Evolutionary conservation across 345 rosid genomes (phyloP).

Genomic region (Eutrema heterophyllum): DNA sequence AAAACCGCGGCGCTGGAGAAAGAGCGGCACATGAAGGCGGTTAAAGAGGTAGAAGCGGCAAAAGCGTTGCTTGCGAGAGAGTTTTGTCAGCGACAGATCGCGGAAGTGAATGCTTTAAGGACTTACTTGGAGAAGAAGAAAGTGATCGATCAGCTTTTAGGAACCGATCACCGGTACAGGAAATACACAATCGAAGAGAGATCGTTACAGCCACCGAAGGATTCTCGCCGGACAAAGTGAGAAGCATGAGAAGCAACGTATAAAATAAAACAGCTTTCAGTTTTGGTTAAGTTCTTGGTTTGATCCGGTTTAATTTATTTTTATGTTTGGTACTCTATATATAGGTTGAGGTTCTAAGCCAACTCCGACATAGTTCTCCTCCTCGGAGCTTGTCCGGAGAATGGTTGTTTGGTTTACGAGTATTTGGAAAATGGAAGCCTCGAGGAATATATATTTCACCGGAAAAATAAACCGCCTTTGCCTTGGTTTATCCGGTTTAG

Average conservation of each 20-base stretch:
- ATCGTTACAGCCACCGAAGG: conserved; percentile 58
- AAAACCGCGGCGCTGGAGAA: conserved; percentile 63
- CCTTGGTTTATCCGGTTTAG: conserved; percentile 82
- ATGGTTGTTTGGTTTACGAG: conserved; percentile 75
- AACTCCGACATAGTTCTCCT: conserved; percentile 70
- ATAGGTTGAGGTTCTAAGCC: conserved; percentile 85
- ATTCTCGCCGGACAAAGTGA: conserved; percentile 54
- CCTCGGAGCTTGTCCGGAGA: conserved; percentile 91
- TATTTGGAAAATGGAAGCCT: conserved; percentile 86
- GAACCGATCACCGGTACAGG: conserved; percentile 57
- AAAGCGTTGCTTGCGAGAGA: conserved; percentile 58
- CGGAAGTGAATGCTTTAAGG: conserved; percentile 56
- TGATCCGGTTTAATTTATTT: not conserved
- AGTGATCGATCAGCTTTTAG: conserved; percentile 52
- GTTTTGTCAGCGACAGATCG: conserved; percentile 55
- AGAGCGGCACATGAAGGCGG: conserved; percentile 53
- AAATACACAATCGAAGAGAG: conserved; percentile 62
- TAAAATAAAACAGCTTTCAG: too few species aligned
- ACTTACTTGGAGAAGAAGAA: conserved; percentile 66
- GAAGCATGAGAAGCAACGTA: too few species aligned
- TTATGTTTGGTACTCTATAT: conserved; percentile 2
- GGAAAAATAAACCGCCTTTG: conserved; percentile 58
- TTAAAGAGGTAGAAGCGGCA: conserved; percentile 67
- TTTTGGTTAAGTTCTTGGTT: not conserved
- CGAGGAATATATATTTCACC: conserved; percentile 54